These are phyloP conservation scores for Blastobotrys muscicola DNA, from an alignment of 805 yeast genomes.

Conservation along the genomic window DNA sequence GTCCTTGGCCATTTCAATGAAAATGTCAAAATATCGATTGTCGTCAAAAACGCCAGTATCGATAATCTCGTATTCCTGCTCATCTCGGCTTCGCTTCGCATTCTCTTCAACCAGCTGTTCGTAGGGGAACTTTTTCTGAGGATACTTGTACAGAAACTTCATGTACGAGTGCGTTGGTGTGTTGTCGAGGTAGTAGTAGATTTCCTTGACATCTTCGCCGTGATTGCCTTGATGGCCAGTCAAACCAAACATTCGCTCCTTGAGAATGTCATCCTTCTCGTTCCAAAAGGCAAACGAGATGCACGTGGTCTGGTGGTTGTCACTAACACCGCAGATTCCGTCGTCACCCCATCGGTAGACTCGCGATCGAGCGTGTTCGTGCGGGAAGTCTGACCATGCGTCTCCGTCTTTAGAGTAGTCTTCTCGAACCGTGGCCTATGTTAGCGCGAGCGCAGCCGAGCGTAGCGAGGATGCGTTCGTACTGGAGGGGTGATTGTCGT, in stretches of 20 bases:
- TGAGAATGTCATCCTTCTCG: constrained; percentile 73
- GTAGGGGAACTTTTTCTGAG: constrained; percentile 80
- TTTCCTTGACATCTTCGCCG: constrained; percentile 82
- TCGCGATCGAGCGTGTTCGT: constrained; percentile 72
- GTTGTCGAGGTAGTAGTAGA: constrained; percentile 68
- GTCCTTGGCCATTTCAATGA: constrained; percentile 82
- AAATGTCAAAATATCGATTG: constrained; percentile 75
- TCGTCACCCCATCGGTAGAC: constrained; percentile 95
- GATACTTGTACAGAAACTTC: constrained; percentile 87
- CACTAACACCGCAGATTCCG: constrained; percentile 85
- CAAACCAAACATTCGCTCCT: constrained; percentile 79
- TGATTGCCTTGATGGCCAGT: constrained; percentile 93
- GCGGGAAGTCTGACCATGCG: constrained; percentile 85
- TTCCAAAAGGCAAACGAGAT: constrained; percentile 86
- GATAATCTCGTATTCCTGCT: constrained; percentile 70
- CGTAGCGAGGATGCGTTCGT: too few relatives aligned
- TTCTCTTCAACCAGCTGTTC: constrained; percentile 61
- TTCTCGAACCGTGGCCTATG: constrained; percentile 46
- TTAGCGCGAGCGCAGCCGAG: too few relatives aligned
- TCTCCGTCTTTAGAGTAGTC: constrained; percentile 81
- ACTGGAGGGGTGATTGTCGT: too few relatives aligned
- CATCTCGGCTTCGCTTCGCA: constrained; percentile 52
- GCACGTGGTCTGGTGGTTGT: constrained; percentile 68
- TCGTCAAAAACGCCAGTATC: constrained; percentile 62
- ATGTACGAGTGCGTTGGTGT: constrained; percentile 89